Evolutionary conservation across 2,329 filamentous ascomycete genomes (phyloP).

Genomic region (Hymenoscyphus fraxineus): DNA sequence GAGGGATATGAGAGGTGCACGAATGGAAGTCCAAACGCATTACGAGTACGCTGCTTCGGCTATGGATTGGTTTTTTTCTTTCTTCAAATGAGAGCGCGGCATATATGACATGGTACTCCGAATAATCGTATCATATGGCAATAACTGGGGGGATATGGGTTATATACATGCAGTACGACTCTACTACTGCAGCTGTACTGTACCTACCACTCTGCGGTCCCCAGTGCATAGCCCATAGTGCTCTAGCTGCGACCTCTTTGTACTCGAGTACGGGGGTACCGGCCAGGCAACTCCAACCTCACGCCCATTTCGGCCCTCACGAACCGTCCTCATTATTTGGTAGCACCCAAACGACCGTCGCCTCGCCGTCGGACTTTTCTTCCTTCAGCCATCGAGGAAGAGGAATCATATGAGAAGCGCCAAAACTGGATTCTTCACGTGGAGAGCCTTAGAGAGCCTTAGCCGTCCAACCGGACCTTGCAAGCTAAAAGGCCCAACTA

Average conservation of each 20-base stretch:
- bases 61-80: background rate
- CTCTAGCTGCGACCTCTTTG: background rate
- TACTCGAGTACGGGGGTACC: no score
- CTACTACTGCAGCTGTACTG: background rate
- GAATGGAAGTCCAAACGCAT: no score
- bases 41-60: no score
- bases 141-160: background rate
- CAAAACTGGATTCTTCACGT: background rate
- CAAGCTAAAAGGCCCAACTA: constrained; percentile 1
- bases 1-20: no score
- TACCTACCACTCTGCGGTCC: background rate
- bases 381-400: no score
- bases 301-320: no score
- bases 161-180: background rate
- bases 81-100: background rate
- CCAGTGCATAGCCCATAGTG: background rate
- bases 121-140: no score
- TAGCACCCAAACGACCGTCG: no score
- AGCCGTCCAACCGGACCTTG: background rate
- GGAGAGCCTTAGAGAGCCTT: background rate
- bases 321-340: no score
- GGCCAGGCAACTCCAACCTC: no score
- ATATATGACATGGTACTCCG: background rate
- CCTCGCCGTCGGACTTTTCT: no score
- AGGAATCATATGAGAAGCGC: no score